Conservation (phyloP, 495 filamentous ascomycete species). For the Penicillium salamii region DNA sequence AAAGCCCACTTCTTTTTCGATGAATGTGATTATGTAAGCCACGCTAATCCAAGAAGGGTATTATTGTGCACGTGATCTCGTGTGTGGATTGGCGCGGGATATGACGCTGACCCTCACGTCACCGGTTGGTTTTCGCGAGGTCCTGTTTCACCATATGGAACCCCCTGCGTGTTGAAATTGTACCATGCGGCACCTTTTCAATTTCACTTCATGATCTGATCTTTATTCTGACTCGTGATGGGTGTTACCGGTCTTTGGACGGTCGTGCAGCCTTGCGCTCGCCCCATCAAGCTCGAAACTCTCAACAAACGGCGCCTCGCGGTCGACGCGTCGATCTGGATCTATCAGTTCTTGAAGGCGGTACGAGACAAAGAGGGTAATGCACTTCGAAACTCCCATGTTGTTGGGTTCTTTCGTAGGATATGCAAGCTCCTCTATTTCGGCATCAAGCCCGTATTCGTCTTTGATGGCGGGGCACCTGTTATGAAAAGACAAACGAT, state of each 20-base stretch:
- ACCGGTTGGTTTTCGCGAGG: neutral
- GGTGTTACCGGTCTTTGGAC: slow-evolving; percentile 98
- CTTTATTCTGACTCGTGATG: slow-evolving; percentile 52
- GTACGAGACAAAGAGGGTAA: slow-evolving; percentile 98
- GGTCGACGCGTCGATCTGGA: slow-evolving; percentile 98
- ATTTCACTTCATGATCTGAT: neutral
- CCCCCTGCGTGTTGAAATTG: neutral
- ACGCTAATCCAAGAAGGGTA: slow-evolving; percentile 20
- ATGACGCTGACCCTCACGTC: neutral
- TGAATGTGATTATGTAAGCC: slow-evolving; percentile 1
- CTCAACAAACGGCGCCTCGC: slow-evolving; percentile 93
- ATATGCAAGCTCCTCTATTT: slow-evolving; percentile 97
- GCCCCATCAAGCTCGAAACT: slow-evolving; percentile 84
- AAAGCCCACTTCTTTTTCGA: slow-evolving; percentile 11
- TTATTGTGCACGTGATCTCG: slow-evolving; percentile 30
- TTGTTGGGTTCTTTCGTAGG: slow-evolving; percentile 95
- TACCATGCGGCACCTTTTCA: neutral
- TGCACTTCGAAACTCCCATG: slow-evolving; percentile 88
- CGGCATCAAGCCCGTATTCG: slow-evolving; percentile 95
- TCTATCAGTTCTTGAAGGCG: slow-evolving; percentile 98
- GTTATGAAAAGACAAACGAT: slow-evolving; percentile 90
- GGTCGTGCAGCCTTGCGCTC: slow-evolving; percentile 84
- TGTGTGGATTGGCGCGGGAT: slow-evolving; percentile 15
- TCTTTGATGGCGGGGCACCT: slow-evolving; percentile 95
- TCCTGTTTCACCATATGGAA: slow-evolving; percentile 6